Evolutionary conservation across 2,329 filamentous ascomycete species (phyloP), one percentile per base, ranked within the genome.

Genomic region (Fusarium vanettenii): DNA sequence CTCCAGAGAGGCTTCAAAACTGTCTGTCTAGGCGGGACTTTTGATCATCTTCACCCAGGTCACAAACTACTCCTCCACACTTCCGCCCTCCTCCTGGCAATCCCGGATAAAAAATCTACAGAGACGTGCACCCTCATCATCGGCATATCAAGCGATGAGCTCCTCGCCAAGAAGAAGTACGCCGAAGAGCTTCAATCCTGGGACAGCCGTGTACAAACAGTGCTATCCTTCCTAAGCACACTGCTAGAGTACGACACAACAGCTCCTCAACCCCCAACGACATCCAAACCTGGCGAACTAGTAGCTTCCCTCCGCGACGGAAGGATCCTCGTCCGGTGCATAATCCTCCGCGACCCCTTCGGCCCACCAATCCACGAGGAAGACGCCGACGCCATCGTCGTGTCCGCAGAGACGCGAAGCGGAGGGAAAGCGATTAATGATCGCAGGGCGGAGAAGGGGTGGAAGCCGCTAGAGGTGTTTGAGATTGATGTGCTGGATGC

Each of bases 11-110:
- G 77, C 0, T 83, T 83, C 70, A 68, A 70, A 5, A 79, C 74
- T 4, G 93, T 97, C 60, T 94, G 93, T 62, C 90, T 98, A 14
- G 97, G 96, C 33, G 97, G 97, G 11, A 99, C 97, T 0, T 99
- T 98, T 84, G 97, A 99, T 82, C 95, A 98, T 83, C 89, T 99
- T 25, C 97, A 99, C 81, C 92, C 94, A 5, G 97, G 97, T 7
- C 97, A 99, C 86, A 99, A 98, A 84, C 88, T 98, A n/a, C 89
- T 99, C 22, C 89, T 99, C 22, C 95, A 95, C n/a, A 95, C 95
- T 71, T 94, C 93, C 0, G 90, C 92, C 0, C 89, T 98, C 66
- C 88, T 95, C 18, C 87, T 93, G 66, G 89, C 90, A 68, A 87
- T 89, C 1, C 85, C 86, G 0, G 76, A 83, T 48, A 78, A 83